phyloP scores from a whole-genome alignment of 1,284 basidiomycete species.

The Stereum hirsutum region DNA sequence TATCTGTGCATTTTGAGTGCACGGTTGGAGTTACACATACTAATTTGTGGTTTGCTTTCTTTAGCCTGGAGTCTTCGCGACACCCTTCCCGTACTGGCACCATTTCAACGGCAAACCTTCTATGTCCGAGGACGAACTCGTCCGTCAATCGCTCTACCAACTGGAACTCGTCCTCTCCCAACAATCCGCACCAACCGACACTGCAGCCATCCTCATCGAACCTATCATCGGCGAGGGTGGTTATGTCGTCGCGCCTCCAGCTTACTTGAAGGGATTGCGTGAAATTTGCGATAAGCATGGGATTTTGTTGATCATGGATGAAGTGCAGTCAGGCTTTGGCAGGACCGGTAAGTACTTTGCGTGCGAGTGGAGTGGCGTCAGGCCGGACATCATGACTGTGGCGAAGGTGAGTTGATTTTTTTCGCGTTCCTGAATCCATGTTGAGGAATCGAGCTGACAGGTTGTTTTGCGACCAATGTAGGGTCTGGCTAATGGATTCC shows the following conservation, averaged over 20 bases:
- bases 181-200: slow-evolving; percentile 79
- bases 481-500: slow-evolving; percentile 93
- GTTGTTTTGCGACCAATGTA: slow-evolving; percentile 15
- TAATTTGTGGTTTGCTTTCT: slow-evolving; percentile 2
- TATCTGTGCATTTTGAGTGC: background rate
- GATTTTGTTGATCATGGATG: slow-evolving; percentile 78
- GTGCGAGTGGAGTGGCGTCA: slow-evolving; percentile 71
- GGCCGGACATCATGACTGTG: slow-evolving; percentile 82
- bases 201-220: slow-evolving; percentile 89
- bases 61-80: slow-evolving; percentile 77
- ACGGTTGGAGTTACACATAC: background rate
- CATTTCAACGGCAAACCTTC: slow-evolving; percentile 60
- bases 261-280: slow-evolving; percentile 76
- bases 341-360: slow-evolving; percentile 85
- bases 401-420: slow-evolving; percentile 65
- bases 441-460: background rate
- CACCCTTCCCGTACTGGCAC: slow-evolving; percentile 93
- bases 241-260: slow-evolving; percentile 82
- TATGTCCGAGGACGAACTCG: slow-evolving; percentile 60
- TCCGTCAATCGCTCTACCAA: slow-evolving; percentile 69
- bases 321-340: slow-evolving; percentile 88
- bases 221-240: slow-evolving; percentile 92
- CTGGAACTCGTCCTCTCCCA: slow-evolving; percentile 79
- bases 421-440: background rate
- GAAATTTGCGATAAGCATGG: slow-evolving; percentile 82